Evolutionary conservation across 257 asterid genomes (phyloP).

Genomic region (Dorcoceras hygrometricum): DNA sequence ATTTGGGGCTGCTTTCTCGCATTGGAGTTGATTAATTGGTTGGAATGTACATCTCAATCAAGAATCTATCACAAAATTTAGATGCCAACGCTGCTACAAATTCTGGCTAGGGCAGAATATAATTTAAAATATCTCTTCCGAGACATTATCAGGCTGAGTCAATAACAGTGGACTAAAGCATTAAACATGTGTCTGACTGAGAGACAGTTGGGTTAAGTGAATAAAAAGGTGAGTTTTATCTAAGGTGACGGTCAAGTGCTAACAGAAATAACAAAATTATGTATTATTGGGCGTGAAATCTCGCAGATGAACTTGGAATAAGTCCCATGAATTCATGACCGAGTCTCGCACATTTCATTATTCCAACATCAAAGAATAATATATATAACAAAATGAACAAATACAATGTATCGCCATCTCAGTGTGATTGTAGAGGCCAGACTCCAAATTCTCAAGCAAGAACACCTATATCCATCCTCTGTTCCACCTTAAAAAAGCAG

Average conservation of each 20-base stretch:
- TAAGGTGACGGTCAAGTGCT: neutral
- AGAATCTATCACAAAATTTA: too few species aligned
- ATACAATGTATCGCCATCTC: neutral
- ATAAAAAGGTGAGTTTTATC: neutral
- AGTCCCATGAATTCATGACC: neutral
- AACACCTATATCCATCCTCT: neutral
- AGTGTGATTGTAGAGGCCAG: neutral
- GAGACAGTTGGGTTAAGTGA: neutral
- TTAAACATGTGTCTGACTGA: neutral
- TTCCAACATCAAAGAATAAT: neutral
- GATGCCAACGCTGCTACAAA: too few species aligned
- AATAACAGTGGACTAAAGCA: neutral
- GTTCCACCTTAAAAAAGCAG: neutral
- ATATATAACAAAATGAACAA: neutral
- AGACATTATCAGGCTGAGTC: neutral
- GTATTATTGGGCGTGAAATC: neutral
- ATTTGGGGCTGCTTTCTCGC: too few species aligned
- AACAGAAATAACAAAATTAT: too few species aligned
- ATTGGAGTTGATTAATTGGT: too few species aligned
- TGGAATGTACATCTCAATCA: too few species aligned
- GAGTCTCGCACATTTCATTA: neutral
- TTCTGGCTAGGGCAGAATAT: too few species aligned
- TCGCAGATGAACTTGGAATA: neutral
- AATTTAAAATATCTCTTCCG: neutral
- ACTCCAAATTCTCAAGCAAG: neutral